Evolutionary conservation across 768 basidiomycete genomes (phyloP), one percentile per base, ranked within the genome.

Genomic region (Lepiota subincarnata): DNA sequence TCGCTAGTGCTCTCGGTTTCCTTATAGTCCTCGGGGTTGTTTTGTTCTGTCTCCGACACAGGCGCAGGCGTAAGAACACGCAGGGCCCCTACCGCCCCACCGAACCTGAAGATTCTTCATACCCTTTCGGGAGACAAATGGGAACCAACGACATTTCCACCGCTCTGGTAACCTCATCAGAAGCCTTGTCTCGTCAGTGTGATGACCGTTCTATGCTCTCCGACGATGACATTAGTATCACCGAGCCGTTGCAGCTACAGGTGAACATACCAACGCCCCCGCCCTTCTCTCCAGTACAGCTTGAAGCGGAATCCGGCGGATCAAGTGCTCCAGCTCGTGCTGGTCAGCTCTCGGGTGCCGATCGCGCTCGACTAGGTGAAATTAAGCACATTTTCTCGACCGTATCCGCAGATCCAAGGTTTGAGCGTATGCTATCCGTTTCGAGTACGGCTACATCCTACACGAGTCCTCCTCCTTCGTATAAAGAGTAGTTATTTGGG

Each of bases 1-100:
- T 53, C n/a, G 22, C 43, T 18, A 42, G 51, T 26, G 14, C 46
- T 31, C 12, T 46, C 11, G 51, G 51, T 7, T 24, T 53, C 13
- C 20, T 37, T 22, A 6, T 31, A 3, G 36, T 53, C 24, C 22
- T 53, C 11, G 35, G 18, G 24, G 51, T 44, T 11, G 18, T 45
- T 11, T 26, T n/a, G n/a, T n/a, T 53, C 22, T 45, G 20, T 16
- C 31, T 53, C 22, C 43, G 45, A 5, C 43, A 43, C 20, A 53
- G 43, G 35, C 43, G 51, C n/a, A 46, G 22, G 44, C 51, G 51
- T 31, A 39, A n/a, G 0, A 12, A 18, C 8, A 22, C 31, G 24
- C 11, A 22, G 6, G 8, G 20, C 11, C 43, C 24, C 5, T 24
- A 11, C 10, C 37, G 28, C 13, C 51, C 35, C 24, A 26, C 39